These are phyloP conservation scores for Strigomonas culicis DNA, from an alignment of 208 protist genomes.

Conservation along the genomic window DNA sequence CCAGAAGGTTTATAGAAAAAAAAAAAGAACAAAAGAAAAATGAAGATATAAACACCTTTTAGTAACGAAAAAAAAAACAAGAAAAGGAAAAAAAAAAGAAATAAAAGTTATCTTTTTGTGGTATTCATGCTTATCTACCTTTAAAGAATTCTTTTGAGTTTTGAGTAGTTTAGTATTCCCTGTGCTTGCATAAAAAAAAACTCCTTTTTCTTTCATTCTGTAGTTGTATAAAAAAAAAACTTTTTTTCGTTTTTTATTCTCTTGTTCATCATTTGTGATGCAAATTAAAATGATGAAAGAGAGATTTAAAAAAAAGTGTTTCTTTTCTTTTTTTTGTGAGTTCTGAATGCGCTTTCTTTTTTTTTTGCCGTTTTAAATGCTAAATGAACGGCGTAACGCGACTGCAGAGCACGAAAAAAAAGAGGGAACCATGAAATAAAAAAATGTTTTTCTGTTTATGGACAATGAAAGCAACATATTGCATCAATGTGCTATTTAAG, in stretches of 20 bases:
- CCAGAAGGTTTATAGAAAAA: not conserved
- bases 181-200: not conserved
- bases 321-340: not conserved
- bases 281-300: not conserved
- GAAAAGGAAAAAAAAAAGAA: not conserved
- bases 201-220: not conserved
- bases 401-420: not conserved
- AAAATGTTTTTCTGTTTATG: not conserved
- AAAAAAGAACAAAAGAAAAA: slow-evolving; percentile 7
- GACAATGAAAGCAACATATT: not conserved
- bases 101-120: no score
- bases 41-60: not conserved
- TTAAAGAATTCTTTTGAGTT: not conserved
- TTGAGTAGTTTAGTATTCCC: not conserved
- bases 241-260: not conserved
- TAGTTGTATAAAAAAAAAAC: slow-evolving; percentile 1
- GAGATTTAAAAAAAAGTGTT: not conserved
- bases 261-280: not conserved
- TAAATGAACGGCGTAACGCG: not conserved
- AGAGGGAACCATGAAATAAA: not conserved
- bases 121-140: no score
- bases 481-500: not conserved
- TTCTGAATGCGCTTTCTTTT: not conserved
- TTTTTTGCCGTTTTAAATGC: not conserved
- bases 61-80: not conserved